Evolutionary conservation across 257 asterid genomes (phyloP).

Genomic region (Solanum pennellii): DNA sequence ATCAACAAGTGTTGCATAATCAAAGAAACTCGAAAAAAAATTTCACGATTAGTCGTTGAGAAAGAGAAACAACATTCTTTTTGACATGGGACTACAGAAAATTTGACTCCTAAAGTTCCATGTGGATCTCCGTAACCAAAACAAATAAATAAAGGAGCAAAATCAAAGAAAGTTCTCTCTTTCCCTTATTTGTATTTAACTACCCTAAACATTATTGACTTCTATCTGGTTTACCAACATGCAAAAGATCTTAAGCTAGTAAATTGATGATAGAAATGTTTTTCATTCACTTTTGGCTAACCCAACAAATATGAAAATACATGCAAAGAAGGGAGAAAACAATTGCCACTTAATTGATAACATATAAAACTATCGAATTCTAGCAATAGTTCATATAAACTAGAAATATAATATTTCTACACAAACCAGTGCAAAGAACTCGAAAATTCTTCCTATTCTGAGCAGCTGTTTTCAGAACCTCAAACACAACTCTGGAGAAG

Average conservation of each 20-base stretch:
- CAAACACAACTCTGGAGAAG: conserved; percentile 82
- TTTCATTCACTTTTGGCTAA: neutral
- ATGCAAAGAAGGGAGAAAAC: neutral
- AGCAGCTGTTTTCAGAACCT: conserved; percentile 71
- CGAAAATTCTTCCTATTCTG: conserved; percentile 57
- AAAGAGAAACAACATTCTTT: neutral
- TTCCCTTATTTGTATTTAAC: neutral
- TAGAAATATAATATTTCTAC: neutral
- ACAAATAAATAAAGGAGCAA: neutral
- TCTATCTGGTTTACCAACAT: neutral
- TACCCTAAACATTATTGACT: neutral
- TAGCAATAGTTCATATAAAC: neutral
- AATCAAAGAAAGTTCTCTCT: neutral
- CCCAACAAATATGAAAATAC: neutral
- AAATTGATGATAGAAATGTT: neutral
- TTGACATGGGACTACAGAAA: neutral
- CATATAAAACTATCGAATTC: neutral
- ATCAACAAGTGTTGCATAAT: neutral
- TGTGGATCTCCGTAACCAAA: neutral
- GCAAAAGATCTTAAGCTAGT: neutral
- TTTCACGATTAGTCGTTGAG: neutral
- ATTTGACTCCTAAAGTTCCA: neutral
- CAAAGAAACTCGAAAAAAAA: neutral
- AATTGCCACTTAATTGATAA: neutral
- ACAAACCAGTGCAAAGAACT: conserved; percentile 77